Base-by-base conservation (phyloP, 2,329 filamentous ascomycete genomes). In the Claviceps spartinae region DNA sequence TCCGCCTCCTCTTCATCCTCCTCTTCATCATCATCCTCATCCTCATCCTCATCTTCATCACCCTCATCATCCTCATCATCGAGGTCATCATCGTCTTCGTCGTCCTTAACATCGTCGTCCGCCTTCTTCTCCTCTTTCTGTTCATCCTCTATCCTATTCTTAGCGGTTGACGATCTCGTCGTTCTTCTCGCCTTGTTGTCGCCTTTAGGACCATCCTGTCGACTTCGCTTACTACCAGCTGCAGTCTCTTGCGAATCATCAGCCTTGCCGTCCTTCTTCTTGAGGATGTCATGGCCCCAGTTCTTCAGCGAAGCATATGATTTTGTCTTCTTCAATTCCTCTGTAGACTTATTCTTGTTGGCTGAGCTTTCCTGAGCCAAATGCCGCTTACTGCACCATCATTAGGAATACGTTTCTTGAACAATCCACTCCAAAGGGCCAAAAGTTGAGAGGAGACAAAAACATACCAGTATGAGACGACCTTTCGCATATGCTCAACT, bases 241-340 rank as follows among this genome's bases (percentile, higher is more conserved):
- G 56, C 44, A 22, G 54, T 47, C 13, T 54, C 50, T 1, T 56
- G 48, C 14, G 42, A 34, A 2, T 48, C 59, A 1, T 57, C n/a
- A 16, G 49, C 53, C 3, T 54, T 54, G 1, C 50, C 52, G 0
- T 56, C 56, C 1, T 59, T 55, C 2, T 65, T 65, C 59, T 78
- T 78, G 54, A 76, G 62, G 20, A 71, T 63, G 61, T 79, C 76
- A 56, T 79, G 75, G 0, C 75, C 75, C 78, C 78, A 82, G 54
- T 82, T 83, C 69, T 82, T 82, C 57, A 83, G 65, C 4, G 74
- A 79, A 30, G 74, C 77, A 47, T 82, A 81, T 0, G 70, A 74
- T 56, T 74, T 75, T 37, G 71, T 74, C 63, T 72, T 67, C 47
- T 72, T 72, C 7, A 71, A 62, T n/a, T 72, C 69, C 13, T 68